These are phyloP conservation scores for Cytospora leucostoma DNA, from an alignment of 2,329 filamentous ascomycete genomes.

Conservation along the genomic window DNA sequence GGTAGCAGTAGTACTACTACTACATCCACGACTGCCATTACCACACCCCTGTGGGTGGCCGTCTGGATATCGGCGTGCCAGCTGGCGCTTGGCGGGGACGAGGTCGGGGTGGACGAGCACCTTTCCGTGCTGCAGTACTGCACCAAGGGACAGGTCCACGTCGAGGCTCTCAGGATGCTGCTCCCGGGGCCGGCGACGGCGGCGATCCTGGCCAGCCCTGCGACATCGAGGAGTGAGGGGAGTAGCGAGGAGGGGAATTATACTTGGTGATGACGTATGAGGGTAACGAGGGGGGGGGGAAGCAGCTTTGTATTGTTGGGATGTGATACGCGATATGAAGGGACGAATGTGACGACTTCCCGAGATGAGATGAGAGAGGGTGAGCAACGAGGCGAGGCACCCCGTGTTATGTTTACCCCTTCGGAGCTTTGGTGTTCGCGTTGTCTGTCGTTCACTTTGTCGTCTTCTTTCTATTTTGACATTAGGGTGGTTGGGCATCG, in stretches of 20 bases:
- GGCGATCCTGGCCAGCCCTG: neutral
- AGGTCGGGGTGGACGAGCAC: conserved; percentile 1
- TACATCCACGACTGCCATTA: too few species aligned
- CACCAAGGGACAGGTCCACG: neutral
- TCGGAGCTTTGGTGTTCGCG: neutral
- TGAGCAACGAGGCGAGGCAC: too few species aligned
- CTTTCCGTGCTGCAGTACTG: neutral
- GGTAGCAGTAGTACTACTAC: neutral
- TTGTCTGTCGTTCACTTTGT: neutral
- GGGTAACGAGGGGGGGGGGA: neutral
- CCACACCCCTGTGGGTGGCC: neutral
- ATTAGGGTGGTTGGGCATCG: neutral
- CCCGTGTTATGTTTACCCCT: neutral
- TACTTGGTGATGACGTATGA: neutral
- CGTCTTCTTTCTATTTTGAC: neutral
- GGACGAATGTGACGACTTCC: neutral
- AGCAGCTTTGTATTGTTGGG: neutral
- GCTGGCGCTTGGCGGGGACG: conserved; percentile 2
- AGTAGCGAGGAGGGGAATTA: neutral
- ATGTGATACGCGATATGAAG: neutral
- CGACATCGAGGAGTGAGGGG: neutral
- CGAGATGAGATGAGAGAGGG: neutral
- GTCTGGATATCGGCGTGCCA: conserved; percentile 21
- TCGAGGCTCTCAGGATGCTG: neutral
- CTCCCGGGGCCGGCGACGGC: conserved; percentile 9